Evolutionary conservation across 2,329 filamentous ascomycete genomes (phyloP).

Genomic region (Canariomyces notabilis): DNA sequence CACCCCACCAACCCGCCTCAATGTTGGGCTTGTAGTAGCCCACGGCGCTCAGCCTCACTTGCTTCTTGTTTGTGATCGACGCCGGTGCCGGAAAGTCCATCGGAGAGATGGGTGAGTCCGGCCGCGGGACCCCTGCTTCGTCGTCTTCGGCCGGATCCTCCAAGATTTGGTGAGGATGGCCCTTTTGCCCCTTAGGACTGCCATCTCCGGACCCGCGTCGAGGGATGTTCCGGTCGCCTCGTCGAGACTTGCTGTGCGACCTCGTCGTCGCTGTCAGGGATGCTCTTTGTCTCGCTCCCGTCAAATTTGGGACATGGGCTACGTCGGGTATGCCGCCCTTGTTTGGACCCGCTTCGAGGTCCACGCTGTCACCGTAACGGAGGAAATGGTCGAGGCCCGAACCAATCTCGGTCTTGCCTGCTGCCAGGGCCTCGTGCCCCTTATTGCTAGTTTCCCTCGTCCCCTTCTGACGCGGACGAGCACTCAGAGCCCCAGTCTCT

Average conservation of each 20-base stretch:
- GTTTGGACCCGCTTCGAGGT: slow-evolving; percentile 9
- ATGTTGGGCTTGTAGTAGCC: slow-evolving; percentile 25
- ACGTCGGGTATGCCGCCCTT: slow-evolving; percentile 16
- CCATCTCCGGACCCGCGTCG: slow-evolving; percentile 7
- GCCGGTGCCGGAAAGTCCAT: slow-evolving; percentile 19
- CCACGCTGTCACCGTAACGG: slow-evolving; percentile 8
- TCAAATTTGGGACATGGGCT: slow-evolving; percentile 9
- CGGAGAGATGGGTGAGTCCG: slow-evolving; percentile 30
- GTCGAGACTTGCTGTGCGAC: slow-evolving; percentile 5
- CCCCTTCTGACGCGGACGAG: slow-evolving; percentile 17
- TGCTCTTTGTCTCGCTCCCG: slow-evolving; percentile 3
- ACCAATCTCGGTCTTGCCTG: slow-evolving; percentile 18
- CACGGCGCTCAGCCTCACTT: slow-evolving; percentile 34
- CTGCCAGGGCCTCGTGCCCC: slow-evolving; percentile 16
- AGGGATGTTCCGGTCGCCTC: slow-evolving; percentile 8
- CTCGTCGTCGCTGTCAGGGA: slow-evolving; percentile 9
- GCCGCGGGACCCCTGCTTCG: slow-evolving; percentile 27
- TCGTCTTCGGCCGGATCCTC: slow-evolving; percentile 22
- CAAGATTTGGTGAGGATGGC: slow-evolving; percentile 15
- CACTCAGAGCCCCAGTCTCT: slow-evolving; percentile 15
- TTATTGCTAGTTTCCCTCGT: background rate
- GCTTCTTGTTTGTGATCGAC: slow-evolving; percentile 30
- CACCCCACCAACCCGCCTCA: slow-evolving; percentile 28
- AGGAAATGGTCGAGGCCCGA: slow-evolving; percentile 14
- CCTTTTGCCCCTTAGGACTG: slow-evolving; percentile 17